A percentile compares a stretch with the other conserved stretches of the same genome.
These are phyloP conservation scores for Lachnellula occidentalis DNA, from an alignment of 2,329 filamentous ascomycete genomes.

Conservation along the genomic window DNA sequence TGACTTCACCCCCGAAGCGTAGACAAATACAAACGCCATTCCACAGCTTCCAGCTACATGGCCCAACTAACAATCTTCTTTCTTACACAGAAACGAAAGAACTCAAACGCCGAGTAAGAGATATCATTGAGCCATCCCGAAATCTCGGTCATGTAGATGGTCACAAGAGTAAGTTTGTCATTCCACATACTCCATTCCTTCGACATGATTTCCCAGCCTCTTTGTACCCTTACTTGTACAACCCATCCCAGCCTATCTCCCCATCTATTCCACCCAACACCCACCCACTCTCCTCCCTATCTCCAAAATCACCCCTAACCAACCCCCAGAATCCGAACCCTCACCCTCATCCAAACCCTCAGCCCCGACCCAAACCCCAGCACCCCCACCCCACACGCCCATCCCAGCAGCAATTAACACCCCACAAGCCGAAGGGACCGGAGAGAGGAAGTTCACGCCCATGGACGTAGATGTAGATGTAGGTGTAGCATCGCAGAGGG, in stretches of 20 bases:
- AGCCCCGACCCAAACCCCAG: neutral
- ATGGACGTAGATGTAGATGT: constrained; percentile 7
- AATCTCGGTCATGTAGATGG: constrained; percentile 78
- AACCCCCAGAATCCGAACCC: neutral
- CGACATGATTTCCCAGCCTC: neutral
- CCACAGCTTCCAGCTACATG: no score
- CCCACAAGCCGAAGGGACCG: neutral
- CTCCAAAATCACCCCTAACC: neutral
- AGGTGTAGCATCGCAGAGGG: neutral
- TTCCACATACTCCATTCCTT: neutral
- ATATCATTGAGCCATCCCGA: constrained; percentile 71
- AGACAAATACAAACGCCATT: neutral
- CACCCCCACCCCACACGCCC: neutral
- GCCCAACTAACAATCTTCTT: neutral
- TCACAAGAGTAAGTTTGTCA: constrained; percentile 15
- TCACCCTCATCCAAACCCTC: neutral
- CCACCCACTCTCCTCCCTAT: neutral
- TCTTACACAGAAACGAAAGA: constrained; percentile 67
- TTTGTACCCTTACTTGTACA: neutral
- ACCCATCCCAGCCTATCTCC: neutral
- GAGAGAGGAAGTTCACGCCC: constrained; percentile 10
- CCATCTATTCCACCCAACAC: neutral
- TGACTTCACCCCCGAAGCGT: neutral
- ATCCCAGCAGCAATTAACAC: constrained; percentile 2
- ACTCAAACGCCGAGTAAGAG: constrained; percentile 76